Evolutionary conservation across 2,329 filamentous ascomycete species (phyloP), one percentile per base, ranked within the genome.

Genomic region (Aspergillus ibericus): DNA sequence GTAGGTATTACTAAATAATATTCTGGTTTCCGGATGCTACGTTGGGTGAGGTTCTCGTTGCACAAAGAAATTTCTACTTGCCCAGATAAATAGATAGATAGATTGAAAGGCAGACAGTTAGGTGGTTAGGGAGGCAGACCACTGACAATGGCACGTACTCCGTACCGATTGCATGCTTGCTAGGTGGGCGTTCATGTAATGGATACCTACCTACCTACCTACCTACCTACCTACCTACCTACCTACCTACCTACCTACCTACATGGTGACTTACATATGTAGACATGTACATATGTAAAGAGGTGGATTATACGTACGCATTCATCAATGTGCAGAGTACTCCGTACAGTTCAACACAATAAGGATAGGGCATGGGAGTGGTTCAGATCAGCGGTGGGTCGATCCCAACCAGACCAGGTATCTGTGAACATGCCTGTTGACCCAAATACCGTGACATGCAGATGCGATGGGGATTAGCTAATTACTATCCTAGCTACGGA

Each of bases 341-440:
- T n/a, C n/a, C n/a, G n/a, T n/a, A n/a, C n/a, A n/a, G n/a, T n/a
- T n/a, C n/a, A n/a, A 25, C 22, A 25, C 22, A 25, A 5, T 25
- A 25, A 9, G 18, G 36, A 40, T 18, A 16, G 36, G 18, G 12
- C 9, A n/a, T 18, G 18, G 36, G 36, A 6, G 3, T n/a, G 16
- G 20, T 13, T 7, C 13, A 47, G 20, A 16, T 32, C 15, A n/a
- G 25, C 25, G 44, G 44, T 29, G 44, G 44, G 44, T 48, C 44
- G 44, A 48, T 48, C 44, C 44, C 27, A 48, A 12, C 44, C 44
- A 25, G 15, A 48, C 44, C 18, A 29, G 44, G 44, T 48, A 48
- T 48, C 44, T 48, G 44, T 48, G 25, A 48, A 48, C 44, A 48
- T 48, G 44, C 44, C 44, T 48, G 44, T 32, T n/a, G 44, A 16